Evolutionary conservation across 495 filamentous ascomycete species (phyloP), one percentile per base, ranked within the genome.

Genomic region (Penicillium robsamsonii): DNA sequence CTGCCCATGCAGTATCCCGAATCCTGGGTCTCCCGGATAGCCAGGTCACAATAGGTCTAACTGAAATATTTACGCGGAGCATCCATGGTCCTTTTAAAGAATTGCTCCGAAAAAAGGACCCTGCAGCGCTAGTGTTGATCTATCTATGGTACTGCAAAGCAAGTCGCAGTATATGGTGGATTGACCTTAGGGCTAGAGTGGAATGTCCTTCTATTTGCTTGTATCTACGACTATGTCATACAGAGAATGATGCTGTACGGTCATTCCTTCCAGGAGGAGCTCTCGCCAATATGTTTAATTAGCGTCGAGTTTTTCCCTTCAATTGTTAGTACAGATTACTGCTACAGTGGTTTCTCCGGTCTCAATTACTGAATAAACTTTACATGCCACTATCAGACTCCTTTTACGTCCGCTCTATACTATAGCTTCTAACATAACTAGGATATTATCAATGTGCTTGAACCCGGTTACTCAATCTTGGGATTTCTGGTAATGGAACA

Each of bases 101-200:
- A 5, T 37, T 37, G 5, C 33, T 37, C 33, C 13, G 52, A 53
- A 18, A 49, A 22, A 77, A 58, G 56, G 75, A 80, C 33, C 73
- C 77, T 25, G 44, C 62, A 5, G 74, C 78, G 5, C 66, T 80
- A 1, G 57, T 80, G 57, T 59, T 81, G 60, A 63, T 81, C 1
- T 76, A 71, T 63, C 56, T 77, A 17, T 81, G 78, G 78, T 81
- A 76, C 47, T 50, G 60, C 13, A 76, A 75, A 60, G 65, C 62
- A 57, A 50, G 66, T 55, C 60, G 62, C 40, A 62, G 63, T 65
- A 62, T 70, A 50, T 79, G 76, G 78, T 80, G 71, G 69, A 67
- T 79, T 65, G 64, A 64, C 44, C 57, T 69, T 15, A 62, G 76
- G 25, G 73, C 75, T 27, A n/a, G 33, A 8, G 33, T 37, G 33